Evolutionary conservation across 495 filamentous ascomycete genomes (phyloP).

Genomic region (Xylaria bambusicola): DNA sequence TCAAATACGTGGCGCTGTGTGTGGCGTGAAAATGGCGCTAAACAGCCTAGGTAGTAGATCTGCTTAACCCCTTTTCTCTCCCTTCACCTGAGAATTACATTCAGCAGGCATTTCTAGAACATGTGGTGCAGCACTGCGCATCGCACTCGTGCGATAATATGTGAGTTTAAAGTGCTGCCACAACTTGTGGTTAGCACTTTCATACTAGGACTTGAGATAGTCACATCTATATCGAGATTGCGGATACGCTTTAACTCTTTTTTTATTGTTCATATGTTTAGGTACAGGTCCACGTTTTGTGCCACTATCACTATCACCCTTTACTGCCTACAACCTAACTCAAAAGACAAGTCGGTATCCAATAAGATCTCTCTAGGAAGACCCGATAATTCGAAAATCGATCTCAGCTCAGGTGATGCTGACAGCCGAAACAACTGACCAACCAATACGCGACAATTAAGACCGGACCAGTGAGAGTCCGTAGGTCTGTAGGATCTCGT

Average conservation of each 20-base stretch:
- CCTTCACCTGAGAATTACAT: no score
- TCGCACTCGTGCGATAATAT: no score
- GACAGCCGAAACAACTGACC: constrained; percentile 13
- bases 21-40: no score
- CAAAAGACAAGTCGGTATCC: constrained; percentile 1
- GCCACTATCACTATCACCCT: not conserved
- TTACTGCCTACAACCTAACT: not conserved
- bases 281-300: constrained; percentile 2
- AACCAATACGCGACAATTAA: no score
- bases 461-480: constrained; percentile 27
- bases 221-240: not conserved
- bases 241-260: not conserved
- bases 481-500: constrained; percentile 34
- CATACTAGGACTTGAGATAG: not conserved
- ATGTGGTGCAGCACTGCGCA: no score
- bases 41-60: no score
- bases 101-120: no score
- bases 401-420: constrained; percentile 18
- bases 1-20: no score
- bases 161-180: no score
- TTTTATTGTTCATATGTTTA: not conserved
- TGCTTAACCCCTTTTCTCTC: no score
- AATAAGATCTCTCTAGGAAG: constrained; percentile 8
- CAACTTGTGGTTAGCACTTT: not conserved
- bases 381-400: constrained; percentile 24